phyloP scores from a whole-genome alignment of 2,329 filamentous ascomycete genomes.

The Elsinoe batatas region DNA sequence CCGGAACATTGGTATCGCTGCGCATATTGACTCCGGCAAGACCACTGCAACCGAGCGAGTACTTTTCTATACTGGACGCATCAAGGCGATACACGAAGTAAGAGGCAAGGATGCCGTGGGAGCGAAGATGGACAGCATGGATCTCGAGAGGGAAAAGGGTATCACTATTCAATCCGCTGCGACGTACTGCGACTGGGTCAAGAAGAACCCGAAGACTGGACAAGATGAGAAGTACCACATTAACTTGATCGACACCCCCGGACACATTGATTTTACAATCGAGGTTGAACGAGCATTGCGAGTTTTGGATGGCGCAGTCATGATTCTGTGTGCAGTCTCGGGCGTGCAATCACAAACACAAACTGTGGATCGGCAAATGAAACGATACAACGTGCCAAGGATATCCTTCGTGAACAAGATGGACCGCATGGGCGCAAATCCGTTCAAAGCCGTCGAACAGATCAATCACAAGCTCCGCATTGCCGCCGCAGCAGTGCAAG shows the following conservation, averaged over 20 bases:
- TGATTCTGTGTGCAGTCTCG: conserved; percentile 96
- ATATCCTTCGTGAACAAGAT: conserved; percentile 99
- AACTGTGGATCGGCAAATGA: conserved; percentile 97
- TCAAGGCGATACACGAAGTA: conserved; percentile 95
- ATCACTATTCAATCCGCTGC: conserved; percentile 98
- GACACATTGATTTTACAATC: conserved; percentile 98
- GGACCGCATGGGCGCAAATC: conserved; percentile 97
- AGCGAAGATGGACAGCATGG: conserved; percentile 99
- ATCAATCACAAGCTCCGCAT: conserved; percentile 96
- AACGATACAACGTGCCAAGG: conserved; percentile 89
- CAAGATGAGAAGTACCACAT: conserved; percentile 89
- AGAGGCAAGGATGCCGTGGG: conserved; percentile 88
- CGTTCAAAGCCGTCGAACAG: conserved; percentile 93
- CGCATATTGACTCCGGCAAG: conserved; percentile 97
- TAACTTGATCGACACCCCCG: conserved; percentile 97
- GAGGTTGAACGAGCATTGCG: conserved; percentile 92
- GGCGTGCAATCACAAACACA: conserved; percentile 97
- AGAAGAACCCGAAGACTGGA: conserved; percentile 50
- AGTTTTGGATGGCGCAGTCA: conserved; percentile 91
- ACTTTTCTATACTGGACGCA: conserved; percentile 94
- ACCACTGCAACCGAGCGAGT: conserved; percentile 94
- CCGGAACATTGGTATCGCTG: conserved; percentile 96
- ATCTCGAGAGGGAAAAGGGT: conserved; percentile 93
- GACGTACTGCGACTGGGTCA: conserved; percentile 95
- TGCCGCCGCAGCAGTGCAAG: conserved; percentile 82